Conservation (phyloP, 495 filamentous ascomycete genomes). For the Aspergillus baeticus region DNA sequence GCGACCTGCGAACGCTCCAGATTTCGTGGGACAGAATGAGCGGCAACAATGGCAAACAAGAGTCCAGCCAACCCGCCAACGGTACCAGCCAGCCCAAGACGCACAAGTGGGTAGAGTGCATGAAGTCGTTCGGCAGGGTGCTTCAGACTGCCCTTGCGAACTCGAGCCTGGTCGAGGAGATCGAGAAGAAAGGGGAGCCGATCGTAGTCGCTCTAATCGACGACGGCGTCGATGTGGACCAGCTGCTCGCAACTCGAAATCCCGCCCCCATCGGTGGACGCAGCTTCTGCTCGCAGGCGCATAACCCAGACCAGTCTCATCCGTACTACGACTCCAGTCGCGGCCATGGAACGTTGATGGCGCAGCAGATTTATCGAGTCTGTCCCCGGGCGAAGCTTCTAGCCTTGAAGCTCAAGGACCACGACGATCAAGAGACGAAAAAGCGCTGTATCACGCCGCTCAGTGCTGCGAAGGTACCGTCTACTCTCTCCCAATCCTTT, state of each 20-base stretch:
- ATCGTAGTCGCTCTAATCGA: neutral
- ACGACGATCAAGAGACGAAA: neutral
- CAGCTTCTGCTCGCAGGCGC: too few relatives aligned
- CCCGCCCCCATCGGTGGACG: too few relatives aligned
- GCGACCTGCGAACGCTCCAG: too few relatives aligned
- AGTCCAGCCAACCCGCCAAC: neutral
- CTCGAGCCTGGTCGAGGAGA: neutral
- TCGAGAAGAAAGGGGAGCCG: too few relatives aligned
- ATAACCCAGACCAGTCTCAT: too few relatives aligned
- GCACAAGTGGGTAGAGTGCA: neutral
- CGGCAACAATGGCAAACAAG: neutral
- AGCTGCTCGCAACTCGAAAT: neutral
- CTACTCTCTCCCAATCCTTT: too few relatives aligned
- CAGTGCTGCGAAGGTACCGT: neutral
- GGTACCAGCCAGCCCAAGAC: too few relatives aligned
- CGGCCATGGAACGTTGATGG: neutral
- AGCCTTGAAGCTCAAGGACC: neutral
- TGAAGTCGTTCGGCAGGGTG: neutral
- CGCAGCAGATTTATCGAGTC: neutral
- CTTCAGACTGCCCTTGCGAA: neutral
- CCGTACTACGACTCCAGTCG: neutral
- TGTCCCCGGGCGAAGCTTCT: neutral
- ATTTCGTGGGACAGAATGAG: neutral
- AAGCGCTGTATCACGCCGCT: neutral
- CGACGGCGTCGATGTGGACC: neutral